Conservation (phyloP, 1,284 basidiomycete species). For the Mycena citricolor region DNA sequence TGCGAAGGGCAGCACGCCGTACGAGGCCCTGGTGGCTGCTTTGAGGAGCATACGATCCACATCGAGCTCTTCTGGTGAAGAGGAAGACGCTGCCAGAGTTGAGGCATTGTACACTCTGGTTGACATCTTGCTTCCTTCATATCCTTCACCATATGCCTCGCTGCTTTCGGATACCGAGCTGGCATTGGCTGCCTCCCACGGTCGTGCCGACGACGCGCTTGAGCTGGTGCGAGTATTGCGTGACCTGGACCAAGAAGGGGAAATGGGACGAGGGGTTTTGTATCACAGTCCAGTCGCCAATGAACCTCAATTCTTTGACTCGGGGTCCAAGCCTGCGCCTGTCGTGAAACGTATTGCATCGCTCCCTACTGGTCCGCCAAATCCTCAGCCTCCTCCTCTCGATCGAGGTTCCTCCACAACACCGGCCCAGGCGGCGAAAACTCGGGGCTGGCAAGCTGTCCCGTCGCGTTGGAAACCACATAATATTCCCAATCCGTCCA, state of each 20-base stretch:
- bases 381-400: slow-evolving; percentile 10
- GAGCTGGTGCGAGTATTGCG: slow-evolving; percentile 62
- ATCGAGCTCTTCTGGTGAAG: slow-evolving; percentile 17
- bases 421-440: slow-evolving; percentile 12
- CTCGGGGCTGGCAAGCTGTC: slow-evolving; percentile 22
- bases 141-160: slow-evolving; percentile 49
- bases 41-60: slow-evolving; percentile 42
- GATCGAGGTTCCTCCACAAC: slow-evolving; percentile 15
- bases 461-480: neutral
- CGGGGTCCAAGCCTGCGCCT: no score
- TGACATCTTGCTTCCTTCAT: slow-evolving; percentile 57
- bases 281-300: slow-evolving; percentile 48
- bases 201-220: slow-evolving; percentile 54
- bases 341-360: no score
- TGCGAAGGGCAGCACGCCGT: slow-evolving; percentile 48
- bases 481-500: slow-evolving; percentile 39
- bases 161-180: slow-evolving; percentile 56
- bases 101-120: slow-evolving; percentile 50
- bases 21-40: slow-evolving; percentile 58
- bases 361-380: no score
- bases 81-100: slow-evolving; percentile 33
- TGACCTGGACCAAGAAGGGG: slow-evolving; percentile 53
- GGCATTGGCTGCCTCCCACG: slow-evolving; percentile 51
- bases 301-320: no score
- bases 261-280: slow-evolving; percentile 52